A percentile compares a stretch with the other conserved stretches of the same genome.
These are phyloP conservation scores for Wickerhamomyces canadensis DNA, from an alignment of 805 yeast species.

Conservation along the genomic window DNA sequence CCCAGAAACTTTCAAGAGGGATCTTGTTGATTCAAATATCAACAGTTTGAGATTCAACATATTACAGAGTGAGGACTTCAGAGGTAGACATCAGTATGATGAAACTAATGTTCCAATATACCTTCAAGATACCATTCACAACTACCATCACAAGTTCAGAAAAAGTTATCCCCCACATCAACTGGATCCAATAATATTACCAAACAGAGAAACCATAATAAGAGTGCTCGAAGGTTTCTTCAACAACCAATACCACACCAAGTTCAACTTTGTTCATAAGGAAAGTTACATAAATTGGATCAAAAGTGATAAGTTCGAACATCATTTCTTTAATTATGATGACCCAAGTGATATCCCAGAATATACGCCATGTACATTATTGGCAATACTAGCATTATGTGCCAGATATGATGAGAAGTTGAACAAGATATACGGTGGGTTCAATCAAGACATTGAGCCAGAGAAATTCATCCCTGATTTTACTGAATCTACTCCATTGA, in stretches of 20 bases:
- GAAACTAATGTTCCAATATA: neutral
- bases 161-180: constrained; percentile 5
- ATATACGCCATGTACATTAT: constrained; percentile 16
- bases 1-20: neutral
- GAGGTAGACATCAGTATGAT: neutral
- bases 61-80: neutral
- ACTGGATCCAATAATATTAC: constrained; percentile 10
- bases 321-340: constrained; percentile 12
- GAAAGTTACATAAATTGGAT: constrained; percentile 8
- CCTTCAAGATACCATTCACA: constrained; percentile 8
- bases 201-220: constrained; percentile 5
- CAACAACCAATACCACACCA: constrained; percentile 8
- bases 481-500: neutral
- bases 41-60: neutral
- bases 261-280: constrained; percentile 9
- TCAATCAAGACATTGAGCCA: constrained; percentile 26
- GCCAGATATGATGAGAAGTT: constrained; percentile 29
- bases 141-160: constrained; percentile 6
- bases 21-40: neutral
- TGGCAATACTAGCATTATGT: constrained; percentile 33
- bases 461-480: constrained; percentile 24
- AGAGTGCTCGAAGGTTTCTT: constrained; percentile 6
- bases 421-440: constrained; percentile 28
- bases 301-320: constrained; percentile 4
- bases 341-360: constrained; percentile 11